These are phyloP conservation scores for Paecilomyces sp. DNA, from an alignment of 2,329 filamentous ascomycete species.

Conservation along the genomic window DNA sequence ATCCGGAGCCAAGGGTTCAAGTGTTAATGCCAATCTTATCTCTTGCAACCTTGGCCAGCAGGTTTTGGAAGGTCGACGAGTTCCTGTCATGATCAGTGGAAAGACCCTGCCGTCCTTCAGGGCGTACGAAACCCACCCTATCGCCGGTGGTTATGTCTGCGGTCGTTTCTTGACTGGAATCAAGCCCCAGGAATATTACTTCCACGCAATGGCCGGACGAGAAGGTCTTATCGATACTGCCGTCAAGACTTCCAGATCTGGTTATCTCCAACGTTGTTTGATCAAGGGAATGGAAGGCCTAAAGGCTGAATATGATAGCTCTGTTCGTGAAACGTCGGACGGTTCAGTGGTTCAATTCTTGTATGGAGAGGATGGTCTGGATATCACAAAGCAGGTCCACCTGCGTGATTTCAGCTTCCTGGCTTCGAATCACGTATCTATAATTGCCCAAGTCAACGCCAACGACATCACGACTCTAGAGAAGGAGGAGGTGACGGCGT, in stretches of 20 bases:
- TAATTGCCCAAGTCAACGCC: conserved; percentile 67
- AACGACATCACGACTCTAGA: conserved; percentile 49
- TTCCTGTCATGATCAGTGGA: conserved; percentile 95
- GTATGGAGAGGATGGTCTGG: conserved; percentile 92
- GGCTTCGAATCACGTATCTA: conserved; percentile 74
- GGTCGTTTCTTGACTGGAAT: conserved; percentile 98
- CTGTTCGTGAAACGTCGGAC: conserved; percentile 80
- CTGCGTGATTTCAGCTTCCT: conserved; percentile 85
- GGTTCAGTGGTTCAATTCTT: conserved; percentile 91
- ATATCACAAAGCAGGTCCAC: conserved; percentile 91
- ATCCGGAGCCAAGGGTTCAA: conserved; percentile 87
- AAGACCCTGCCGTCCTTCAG: conserved; percentile 93
- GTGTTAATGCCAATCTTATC: conserved; percentile 94
- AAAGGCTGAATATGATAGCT: conserved; percentile 85
- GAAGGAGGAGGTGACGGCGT: conserved; percentile 58
- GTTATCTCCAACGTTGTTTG: conserved; percentile 91
- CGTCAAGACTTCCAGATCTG: conserved; percentile 95
- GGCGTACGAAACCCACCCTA: conserved; percentile 79
- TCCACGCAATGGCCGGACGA: conserved; percentile 98
- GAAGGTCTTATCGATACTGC: conserved; percentile 98
- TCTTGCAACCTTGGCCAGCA: conserved; percentile 97
- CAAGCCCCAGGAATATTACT: conserved; percentile 95
- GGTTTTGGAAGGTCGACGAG: conserved; percentile 86
- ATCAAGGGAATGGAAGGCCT: conserved; percentile 99
- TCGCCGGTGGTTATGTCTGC: conserved; percentile 88